Evolutionary conservation across 148 eudicot species (phyloP), one percentile per base, ranked within the genome.

Genomic region (Persicaria maculosa): DNA sequence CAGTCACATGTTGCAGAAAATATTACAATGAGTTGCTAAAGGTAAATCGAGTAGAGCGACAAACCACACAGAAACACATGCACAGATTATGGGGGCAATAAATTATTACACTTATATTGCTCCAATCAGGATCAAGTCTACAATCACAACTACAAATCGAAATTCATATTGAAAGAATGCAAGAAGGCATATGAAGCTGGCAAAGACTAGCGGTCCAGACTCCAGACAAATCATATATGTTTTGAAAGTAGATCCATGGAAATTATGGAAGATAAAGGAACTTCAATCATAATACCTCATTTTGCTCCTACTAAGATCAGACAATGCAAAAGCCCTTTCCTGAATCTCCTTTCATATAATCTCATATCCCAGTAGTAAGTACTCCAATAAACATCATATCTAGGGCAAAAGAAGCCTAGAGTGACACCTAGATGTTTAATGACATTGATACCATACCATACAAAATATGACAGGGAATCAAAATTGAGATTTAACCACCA

Each of bases 1-100:
- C 64, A 75, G 70, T 71, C 67, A 75, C 73, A 54, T 55, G 78
- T 47, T 71, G 80, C 78, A 75, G 64, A 9, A 44, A 72, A 75
- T 15, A 7, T 62, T 10, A 44, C 16, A 15, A 9, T 5, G 47
- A 11, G 45, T 40, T 40, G 19, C 46, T 65, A 43, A 31, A 53
- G 36, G 61, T 7, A 4, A 75, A 57, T 59, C 73, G 77, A 14
- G 16, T 47, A 73, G 31, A 72, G 12, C 11, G 20, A 50, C 57
- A 9, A 10, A 44, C 36, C 71, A 74, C 44, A 64, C 6, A 68
- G 47, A 50, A 73, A 65, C 59, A 50, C 72, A 20, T 69, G 48
- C 50, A 69, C 25, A 62, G n/a, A 25, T 36, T 65, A 65, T 65
- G 70, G 11, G 70, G 70, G 47, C 46, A 36, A 65, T 65, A 43